These are phyloP conservation scores for Mycena vitilis DNA, from an alignment of 768 basidiomycete genomes.

Conservation along the genomic window DNA sequence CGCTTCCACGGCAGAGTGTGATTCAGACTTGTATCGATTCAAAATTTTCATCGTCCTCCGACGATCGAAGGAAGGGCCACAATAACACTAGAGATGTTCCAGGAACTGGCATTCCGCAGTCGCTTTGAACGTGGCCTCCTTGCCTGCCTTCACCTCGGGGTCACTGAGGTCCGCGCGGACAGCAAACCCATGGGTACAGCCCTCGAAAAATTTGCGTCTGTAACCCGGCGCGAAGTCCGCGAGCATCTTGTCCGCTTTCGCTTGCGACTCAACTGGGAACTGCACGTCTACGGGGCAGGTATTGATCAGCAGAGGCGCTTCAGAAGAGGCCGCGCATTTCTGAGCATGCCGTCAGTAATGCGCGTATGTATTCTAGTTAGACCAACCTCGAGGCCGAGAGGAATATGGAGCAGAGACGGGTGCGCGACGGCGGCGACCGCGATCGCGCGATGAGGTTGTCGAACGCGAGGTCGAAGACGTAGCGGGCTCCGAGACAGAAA, in stretches of 20 bases:
- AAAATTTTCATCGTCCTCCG: too few species aligned
- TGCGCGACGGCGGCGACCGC: slow-evolving; percentile 41
- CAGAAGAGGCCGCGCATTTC: background rate
- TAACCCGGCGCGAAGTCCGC: background rate
- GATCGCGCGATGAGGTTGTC: slow-evolving; percentile 39
- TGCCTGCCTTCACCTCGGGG: background rate
- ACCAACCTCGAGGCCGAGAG: slow-evolving; percentile 44
- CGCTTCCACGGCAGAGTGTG: too few species aligned
- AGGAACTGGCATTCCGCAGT: background rate
- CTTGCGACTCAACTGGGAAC: background rate
- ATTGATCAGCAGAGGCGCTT: background rate
- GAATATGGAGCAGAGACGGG: slow-evolving; percentile 46
- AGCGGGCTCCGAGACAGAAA: slow-evolving; percentile 45
- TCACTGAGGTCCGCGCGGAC: background rate
- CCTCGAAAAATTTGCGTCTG: background rate
- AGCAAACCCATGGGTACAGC: slow-evolving; percentile 1
- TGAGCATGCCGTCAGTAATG: background rate
- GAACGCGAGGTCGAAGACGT: slow-evolving; percentile 44
- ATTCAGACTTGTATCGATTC: too few species aligned
- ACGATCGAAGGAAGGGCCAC: too few species aligned
- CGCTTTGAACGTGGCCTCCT: background rate
- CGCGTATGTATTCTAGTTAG: background rate
- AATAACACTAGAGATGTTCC: background rate
- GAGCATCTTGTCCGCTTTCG: background rate
- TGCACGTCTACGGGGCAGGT: background rate